Conservation (phyloP, 129 eudicot genomes). For the Glebionis coronaria region DNA sequence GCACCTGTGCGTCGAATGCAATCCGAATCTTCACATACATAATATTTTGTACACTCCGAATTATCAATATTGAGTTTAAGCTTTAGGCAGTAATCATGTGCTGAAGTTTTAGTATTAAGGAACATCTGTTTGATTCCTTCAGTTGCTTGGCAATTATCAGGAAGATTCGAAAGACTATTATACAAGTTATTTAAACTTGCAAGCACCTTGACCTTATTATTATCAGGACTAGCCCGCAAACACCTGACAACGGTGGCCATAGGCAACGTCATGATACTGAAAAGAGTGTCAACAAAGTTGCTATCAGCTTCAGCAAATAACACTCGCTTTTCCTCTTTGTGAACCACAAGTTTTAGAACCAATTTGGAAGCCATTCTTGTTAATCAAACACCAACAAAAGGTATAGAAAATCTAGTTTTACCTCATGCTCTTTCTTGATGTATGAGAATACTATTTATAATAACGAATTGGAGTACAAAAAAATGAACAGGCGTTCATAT, state of each 20-base stretch:
- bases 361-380: conserved; percentile 11
- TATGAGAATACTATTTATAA: neutral
- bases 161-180: neutral
- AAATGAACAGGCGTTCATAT: conserved; percentile 6
- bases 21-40: neutral
- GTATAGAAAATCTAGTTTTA: no score
- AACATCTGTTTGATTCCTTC: conserved; percentile 7
- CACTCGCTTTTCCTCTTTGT: conserved; percentile 18
- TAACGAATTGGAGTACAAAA: neutral
- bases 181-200: neutral
- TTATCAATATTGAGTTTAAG: conserved; percentile 3
- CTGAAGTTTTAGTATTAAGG: conserved; percentile 12
- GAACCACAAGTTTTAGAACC: conserved; percentile 9
- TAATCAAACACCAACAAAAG: neutral
- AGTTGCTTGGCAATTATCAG: neutral
- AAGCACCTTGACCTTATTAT: neutral
- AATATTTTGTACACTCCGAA: neutral
- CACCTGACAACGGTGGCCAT: conserved; percentile 28
- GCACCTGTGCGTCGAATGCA: neutral
- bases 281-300: conserved; percentile 33
- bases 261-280: conserved; percentile 42
- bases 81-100: conserved; percentile 4
- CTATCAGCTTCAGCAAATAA: conserved; percentile 29
- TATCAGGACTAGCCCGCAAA: conserved; percentile 5
- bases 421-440: neutral